Conservation (phyloP, 73 alveolate species). For the Effrenium voratum region DNA sequence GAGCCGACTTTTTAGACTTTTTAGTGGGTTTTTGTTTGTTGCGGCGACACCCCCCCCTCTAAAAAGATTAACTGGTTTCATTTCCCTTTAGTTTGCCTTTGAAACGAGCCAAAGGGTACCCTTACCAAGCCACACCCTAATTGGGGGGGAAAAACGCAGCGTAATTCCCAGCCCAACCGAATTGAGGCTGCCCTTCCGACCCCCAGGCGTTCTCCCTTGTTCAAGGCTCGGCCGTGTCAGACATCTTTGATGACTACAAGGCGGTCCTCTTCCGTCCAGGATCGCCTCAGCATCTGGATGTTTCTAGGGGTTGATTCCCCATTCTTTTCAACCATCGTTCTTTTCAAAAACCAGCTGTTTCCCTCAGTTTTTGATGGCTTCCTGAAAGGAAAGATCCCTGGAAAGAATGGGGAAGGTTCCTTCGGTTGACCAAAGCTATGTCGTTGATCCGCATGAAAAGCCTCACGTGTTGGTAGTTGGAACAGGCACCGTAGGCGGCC, state of each 20-base stretch:
- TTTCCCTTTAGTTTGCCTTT: not conserved
- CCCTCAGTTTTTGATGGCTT: not conserved
- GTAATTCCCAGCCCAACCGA: not conserved
- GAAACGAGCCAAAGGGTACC: not conserved
- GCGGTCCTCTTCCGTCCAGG: slow-evolving; percentile 67
- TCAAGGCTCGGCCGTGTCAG: not conserved
- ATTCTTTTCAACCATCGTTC: not conserved
- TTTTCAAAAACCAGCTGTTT: not conserved
- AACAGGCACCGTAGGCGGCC: too few relatives aligned
- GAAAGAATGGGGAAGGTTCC: not conserved
- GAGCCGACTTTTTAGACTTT: too few relatives aligned
- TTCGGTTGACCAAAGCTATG: too few relatives aligned
- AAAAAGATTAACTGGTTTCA: too few relatives aligned
- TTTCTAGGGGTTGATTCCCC: not conserved
- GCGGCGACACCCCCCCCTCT: too few relatives aligned
- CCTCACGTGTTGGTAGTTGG: too few relatives aligned
- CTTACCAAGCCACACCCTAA: not conserved
- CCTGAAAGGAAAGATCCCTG: not conserved
- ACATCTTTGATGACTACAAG: slow-evolving; percentile 73
- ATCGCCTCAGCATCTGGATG: not conserved
- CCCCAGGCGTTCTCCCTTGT: not conserved
- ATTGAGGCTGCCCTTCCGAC: not conserved
- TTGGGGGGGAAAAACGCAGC: not conserved
- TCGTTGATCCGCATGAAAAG: too few relatives aligned
- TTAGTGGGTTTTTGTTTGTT: too few relatives aligned